Conservation (phyloP, 1,139 yeast species). For the Yamadazyma mexicana region DNA sequence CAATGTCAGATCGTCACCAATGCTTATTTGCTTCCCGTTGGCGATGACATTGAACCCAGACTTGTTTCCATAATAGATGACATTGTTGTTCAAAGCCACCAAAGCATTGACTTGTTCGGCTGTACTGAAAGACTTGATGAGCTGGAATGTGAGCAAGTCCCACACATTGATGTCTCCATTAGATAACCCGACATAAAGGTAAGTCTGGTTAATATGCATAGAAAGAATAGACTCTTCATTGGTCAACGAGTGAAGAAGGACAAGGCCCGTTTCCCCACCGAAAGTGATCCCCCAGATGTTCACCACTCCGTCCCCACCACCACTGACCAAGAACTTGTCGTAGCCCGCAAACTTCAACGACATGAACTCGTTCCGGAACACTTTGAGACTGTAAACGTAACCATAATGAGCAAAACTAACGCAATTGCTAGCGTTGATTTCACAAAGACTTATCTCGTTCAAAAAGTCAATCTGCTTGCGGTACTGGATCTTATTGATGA, state of each 20-base stretch:
- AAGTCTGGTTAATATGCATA: slow-evolving; percentile 60
- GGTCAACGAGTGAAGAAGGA: slow-evolving; percentile 46
- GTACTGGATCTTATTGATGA: slow-evolving; percentile 35
- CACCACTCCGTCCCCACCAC: slow-evolving; percentile 89
- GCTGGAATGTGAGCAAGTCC: slow-evolving; percentile 80
- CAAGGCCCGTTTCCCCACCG: slow-evolving; percentile 10
- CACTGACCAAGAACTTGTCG: slow-evolving; percentile 36
- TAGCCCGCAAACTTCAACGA: slow-evolving; percentile 18
- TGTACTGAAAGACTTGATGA: slow-evolving; percentile 53
- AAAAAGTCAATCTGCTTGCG: slow-evolving; percentile 11
- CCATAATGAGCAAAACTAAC: slow-evolving; percentile 89
- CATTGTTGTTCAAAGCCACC: slow-evolving; percentile 10
- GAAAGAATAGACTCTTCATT: slow-evolving; percentile 73
- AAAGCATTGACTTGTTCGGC: slow-evolving; percentile 19
- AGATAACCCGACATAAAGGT: slow-evolving; percentile 75
- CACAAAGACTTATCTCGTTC: slow-evolving; percentile 43
- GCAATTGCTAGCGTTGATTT: slow-evolving; percentile 65
- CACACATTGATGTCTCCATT: slow-evolving; percentile 75
- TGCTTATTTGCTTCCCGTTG: slow-evolving; percentile 5
- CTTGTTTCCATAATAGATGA: slow-evolving; percentile 14
- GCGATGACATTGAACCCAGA: slow-evolving; percentile 12
- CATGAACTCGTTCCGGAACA: slow-evolving; percentile 25
- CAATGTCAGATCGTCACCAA: slow-evolving; percentile 10
- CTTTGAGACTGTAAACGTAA: slow-evolving; percentile 72
- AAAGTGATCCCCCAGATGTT: slow-evolving; percentile 63